A percentile compares a stretch with the other conserved stretches of the same genome.
These are phyloP conservation scores for Malania oleifera DNA, from an alignment of 164 flowering plant genomes.

Conservation along the genomic window DNA sequence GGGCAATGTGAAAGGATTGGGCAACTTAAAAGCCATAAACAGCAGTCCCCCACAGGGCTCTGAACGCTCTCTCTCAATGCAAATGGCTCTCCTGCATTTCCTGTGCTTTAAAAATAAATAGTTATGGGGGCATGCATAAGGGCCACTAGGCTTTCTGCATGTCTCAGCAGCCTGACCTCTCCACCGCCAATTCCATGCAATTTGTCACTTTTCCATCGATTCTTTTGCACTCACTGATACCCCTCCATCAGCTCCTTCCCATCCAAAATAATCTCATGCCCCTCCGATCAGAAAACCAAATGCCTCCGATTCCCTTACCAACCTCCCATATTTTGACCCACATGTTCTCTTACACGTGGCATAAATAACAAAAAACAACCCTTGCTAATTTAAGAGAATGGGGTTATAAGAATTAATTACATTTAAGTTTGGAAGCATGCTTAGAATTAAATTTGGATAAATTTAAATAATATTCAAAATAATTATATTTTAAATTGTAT, in stretches of 20 bases:
- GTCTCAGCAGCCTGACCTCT: neutral
- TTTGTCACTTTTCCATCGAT: slow-evolving; percentile 26
- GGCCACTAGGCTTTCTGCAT: slow-evolving; percentile 8
- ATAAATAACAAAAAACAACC: too few species aligned
- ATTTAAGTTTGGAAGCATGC: too few species aligned
- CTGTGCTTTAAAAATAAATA: slow-evolving; percentile 8
- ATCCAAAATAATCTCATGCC: neutral
- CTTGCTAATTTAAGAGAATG: too few species aligned
- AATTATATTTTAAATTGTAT: too few species aligned
- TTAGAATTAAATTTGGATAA: too few species aligned
- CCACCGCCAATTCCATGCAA: slow-evolving; percentile 37
- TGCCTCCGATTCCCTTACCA: neutral
- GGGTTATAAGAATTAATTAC: too few species aligned
- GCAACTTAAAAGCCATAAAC: slow-evolving; percentile 19
- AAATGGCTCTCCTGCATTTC: slow-evolving; percentile 14
- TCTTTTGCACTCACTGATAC: slow-evolving; percentile 14
- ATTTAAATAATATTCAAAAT: too few species aligned
- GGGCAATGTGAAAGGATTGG: slow-evolving; percentile 28
- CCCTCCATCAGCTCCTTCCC: neutral
- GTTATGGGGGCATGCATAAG: slow-evolving; percentile 27
- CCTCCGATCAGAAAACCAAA: slow-evolving; percentile 11
- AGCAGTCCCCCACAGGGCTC: slow-evolving; percentile 27
- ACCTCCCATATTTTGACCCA: too few species aligned
- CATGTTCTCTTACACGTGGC: slow-evolving; percentile 7
- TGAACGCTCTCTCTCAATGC: slow-evolving; percentile 8